Conservation (phyloP, 1,284 basidiomycete genomes). For the Apiotrichum sp. region DNA sequence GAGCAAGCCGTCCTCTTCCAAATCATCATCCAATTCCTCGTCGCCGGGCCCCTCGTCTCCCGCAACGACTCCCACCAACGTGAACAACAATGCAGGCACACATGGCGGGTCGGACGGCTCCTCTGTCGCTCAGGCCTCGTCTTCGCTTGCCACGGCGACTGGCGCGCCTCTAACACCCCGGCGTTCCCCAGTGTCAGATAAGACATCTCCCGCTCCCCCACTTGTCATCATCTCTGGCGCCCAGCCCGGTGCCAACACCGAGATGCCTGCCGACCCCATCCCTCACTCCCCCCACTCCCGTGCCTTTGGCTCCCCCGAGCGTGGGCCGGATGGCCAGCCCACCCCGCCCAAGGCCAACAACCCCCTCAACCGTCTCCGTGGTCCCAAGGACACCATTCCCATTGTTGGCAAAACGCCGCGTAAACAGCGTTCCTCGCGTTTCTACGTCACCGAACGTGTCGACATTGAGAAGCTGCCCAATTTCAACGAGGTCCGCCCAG, state of each 20-base stretch:
- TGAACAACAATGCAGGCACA: not conserved
- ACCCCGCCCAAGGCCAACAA: constrained; percentile 50
- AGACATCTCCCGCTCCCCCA: constrained; percentile 59
- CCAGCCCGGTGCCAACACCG: constrained; percentile 41
- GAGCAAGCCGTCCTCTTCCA: constrained; percentile 46
- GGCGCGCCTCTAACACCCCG: constrained; percentile 45
- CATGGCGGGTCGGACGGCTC: not conserved
- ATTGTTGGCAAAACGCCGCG: constrained; percentile 90
- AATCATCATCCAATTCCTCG: constrained; percentile 41
- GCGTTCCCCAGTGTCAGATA: constrained; percentile 42
- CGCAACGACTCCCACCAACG: constrained; percentile 15
- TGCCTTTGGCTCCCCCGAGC: constrained; percentile 37
- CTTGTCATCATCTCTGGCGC: constrained; percentile 79
- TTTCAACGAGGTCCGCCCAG: constrained; percentile 86
- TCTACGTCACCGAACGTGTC: constrained; percentile 92
- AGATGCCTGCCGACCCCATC: constrained; percentile 59
- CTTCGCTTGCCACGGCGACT: constrained; percentile 3
- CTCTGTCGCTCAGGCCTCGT: constrained; percentile 3
- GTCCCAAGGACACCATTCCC: constrained; percentile 84
- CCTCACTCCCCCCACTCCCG: constrained; percentile 52
- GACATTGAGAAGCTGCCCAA: constrained; percentile 91
- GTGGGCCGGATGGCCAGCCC: constrained; percentile 38
- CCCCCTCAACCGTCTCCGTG: constrained; percentile 46
- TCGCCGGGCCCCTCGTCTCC: constrained; percentile 21
- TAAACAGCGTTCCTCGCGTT: constrained; percentile 91